Evolutionary conservation across 2,329 filamentous ascomycete species (phyloP), one percentile per base, ranked within the genome.

Genomic region (Setomelanomma holmii): DNA sequence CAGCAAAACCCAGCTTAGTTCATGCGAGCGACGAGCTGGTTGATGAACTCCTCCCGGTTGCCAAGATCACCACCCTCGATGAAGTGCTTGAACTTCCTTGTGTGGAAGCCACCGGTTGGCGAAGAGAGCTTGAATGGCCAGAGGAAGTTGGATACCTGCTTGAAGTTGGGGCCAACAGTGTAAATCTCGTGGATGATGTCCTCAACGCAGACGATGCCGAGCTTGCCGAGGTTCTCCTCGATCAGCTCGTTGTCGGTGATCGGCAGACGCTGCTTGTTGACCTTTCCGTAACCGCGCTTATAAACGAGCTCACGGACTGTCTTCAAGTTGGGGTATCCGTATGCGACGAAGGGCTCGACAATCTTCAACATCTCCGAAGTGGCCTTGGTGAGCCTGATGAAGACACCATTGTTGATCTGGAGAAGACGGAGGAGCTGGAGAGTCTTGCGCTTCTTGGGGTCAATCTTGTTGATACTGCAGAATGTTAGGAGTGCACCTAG

Each of bases 111-210:
- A 80, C 95, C 95, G 72, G 83, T 98, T 78, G 95, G 95, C 86
- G 96, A 97, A 86, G 87, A 92, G 69, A 99, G 90, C 91, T 99
- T 98, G 90, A 99, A 99, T 79, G 95, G 95, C 95, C 95, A 99
- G 70, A 99, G 85, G 89, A 98, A 98, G 91, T 98, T 99, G 86
- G 88, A 86, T 78, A 91, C 92, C 86, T 97, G 93, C 90, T 97
- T 98, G 91, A 81, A 80, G 89, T 98, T 98, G 86, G 93, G 93
- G 80, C 95, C 95, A 70, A 98, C 95, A 55, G 93, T 96, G 87
- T 87, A 93, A 84, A 74, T 96, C 87, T 99, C 95, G 87, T 99
- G 95, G 82, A 99, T 93, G 70, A 99, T 84, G 84, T 99, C 95
- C 86, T 99, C 95, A 78, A 98, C 90, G 80, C 93, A 99, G 86